These are phyloP conservation scores for Rhazya stricta DNA, from an alignment of 257 asterid species.

Conservation along the genomic window DNA sequence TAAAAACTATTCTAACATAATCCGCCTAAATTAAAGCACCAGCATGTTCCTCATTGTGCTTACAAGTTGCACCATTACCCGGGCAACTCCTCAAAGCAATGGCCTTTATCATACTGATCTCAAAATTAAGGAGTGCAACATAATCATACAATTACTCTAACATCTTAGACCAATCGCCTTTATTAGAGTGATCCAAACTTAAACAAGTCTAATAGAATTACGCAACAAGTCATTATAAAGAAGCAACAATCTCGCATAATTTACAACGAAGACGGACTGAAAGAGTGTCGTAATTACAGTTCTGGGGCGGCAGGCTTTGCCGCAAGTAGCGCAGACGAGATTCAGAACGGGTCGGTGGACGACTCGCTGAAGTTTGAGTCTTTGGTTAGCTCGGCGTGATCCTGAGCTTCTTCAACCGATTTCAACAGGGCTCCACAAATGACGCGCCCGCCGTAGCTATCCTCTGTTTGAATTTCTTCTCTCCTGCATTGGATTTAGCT, in stretches of 20 bases:
- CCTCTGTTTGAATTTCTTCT: background rate
- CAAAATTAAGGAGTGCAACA: background rate
- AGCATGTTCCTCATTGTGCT: background rate
- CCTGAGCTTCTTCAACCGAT: slow-evolving; percentile 96
- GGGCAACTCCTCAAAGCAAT: background rate
- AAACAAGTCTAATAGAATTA: background rate
- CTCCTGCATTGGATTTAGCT: background rate
- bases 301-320: slow-evolving; percentile 93
- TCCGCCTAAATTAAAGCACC: too few relatives aligned
- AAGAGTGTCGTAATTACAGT: slow-evolving; percentile 36
- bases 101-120: background rate
- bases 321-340: slow-evolving; percentile 71
- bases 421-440: slow-evolving; percentile 76
- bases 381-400: slow-evolving; percentile 84
- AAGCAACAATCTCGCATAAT: background rate
- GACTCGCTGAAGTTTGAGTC: slow-evolving; percentile 84
- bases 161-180: background rate
- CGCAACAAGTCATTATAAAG: background rate
- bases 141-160: background rate
- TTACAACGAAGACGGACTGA: background rate
- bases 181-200: background rate
- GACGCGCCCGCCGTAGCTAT: slow-evolving; percentile 82
- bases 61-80: background rate
- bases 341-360: slow-evolving; percentile 81
- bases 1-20: too few relatives aligned